These are phyloP conservation scores for Didymella arachidicola DNA, from an alignment of 2,329 filamentous ascomycete species.

Conservation along the genomic window DNA sequence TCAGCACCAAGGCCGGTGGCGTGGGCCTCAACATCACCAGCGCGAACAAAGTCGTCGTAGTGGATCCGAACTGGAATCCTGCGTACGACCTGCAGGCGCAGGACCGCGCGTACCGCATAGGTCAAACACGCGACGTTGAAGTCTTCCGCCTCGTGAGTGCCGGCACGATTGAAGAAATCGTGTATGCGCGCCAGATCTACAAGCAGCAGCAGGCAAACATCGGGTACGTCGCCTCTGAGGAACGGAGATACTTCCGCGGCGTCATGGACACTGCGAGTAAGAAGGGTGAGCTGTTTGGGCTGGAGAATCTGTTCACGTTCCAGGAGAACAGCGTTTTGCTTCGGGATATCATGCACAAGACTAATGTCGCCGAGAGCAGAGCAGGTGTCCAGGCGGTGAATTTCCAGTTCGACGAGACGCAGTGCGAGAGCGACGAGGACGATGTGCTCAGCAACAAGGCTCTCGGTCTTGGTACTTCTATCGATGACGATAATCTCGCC, in stretches of 20 bases:
- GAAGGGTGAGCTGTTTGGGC: conserved; percentile 93
- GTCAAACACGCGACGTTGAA: conserved; percentile 90
- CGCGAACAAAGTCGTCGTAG: conserved; percentile 96
- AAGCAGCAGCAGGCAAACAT: conserved; percentile 99
- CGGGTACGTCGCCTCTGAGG: conserved; percentile 89
- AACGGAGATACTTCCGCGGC: conserved; percentile 93
- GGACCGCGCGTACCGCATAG: conserved; percentile 94
- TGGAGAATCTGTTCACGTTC: conserved; percentile 85
- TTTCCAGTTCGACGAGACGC: conserved; percentile 62
- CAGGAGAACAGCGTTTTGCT: conserved; percentile 80
- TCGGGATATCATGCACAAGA: conserved; percentile 97
- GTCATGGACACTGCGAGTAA: conserved; percentile 83
- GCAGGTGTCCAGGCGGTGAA: conserved; percentile 83
- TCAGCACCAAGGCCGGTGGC: conserved; percentile 91
- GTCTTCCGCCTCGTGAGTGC: conserved; percentile 90
- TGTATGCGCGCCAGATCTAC: conserved; percentile 97
- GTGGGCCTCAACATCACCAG: conserved; percentile 96
- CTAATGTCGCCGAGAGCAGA: conserved; percentile 92
- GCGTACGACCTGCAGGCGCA: conserved; percentile 94
- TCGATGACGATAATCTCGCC: conserved; percentile 51
- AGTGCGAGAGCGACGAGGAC: conserved; percentile 24
- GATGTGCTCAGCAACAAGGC: conserved; percentile 39
- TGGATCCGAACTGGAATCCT: conserved; percentile 98
- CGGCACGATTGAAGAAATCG: conserved; percentile 95
- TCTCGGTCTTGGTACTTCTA: conserved; percentile 36